phyloP scores from a whole-genome alignment of 305 asterid species.

The Stenogyne calaminthoides region DNA sequence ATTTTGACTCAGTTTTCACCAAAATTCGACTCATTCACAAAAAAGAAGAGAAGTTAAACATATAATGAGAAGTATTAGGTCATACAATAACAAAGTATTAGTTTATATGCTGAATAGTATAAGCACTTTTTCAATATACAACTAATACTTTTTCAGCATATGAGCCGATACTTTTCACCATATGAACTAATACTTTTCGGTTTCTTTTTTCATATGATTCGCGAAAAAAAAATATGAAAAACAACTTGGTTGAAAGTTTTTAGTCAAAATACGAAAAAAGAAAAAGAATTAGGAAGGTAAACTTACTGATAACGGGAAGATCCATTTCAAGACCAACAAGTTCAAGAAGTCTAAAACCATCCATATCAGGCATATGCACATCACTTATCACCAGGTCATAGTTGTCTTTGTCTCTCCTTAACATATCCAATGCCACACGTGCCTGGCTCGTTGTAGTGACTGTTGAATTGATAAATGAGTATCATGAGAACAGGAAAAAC shows the following conservation, averaged over 20 bases:
- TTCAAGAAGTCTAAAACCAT: constrained; percentile 90
- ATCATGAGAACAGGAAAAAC: constrained; percentile 19
- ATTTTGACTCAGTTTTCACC: not conserved
- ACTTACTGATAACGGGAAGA: constrained; percentile 88
- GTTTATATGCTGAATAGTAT: not conserved
- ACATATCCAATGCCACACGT: constrained; percentile 62
- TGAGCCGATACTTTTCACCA: not conserved
- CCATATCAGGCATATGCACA: constrained; percentile 98
- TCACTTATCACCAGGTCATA: constrained; percentile 90
- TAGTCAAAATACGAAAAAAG: not conserved
- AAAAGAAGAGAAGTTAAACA: not conserved
- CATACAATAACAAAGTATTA: not conserved
- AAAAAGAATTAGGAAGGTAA: not conserved
- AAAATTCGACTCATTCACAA: not conserved
- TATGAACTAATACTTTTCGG: not conserved
- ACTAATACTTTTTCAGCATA: not conserved
- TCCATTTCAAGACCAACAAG: constrained; percentile 92
- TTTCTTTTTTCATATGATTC: not conserved
- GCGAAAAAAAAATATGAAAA: too few species aligned
- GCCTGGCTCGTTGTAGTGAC: constrained; percentile 74
- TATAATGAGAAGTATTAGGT: not conserved
- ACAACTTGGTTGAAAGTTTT: not conserved
- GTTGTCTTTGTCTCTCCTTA: constrained; percentile 70
- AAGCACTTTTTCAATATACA: not conserved
- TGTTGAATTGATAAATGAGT: constrained; percentile 34